These are phyloP conservation scores for Haplographium delicatum DNA, from an alignment of 495 filamentous ascomycete genomes.

Conservation along the genomic window DNA sequence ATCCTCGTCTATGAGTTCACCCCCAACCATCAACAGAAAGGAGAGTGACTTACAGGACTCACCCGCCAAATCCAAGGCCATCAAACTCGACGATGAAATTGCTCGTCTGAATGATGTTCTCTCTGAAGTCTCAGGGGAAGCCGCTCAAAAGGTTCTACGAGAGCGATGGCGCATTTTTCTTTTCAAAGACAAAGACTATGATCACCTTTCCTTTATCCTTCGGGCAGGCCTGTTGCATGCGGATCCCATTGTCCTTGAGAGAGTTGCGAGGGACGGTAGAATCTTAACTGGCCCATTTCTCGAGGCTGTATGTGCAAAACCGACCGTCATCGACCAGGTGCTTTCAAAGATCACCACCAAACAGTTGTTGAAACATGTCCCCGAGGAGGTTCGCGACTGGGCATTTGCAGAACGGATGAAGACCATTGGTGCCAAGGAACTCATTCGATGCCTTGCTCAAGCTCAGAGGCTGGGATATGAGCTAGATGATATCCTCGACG, in stretches of 20 bases:
- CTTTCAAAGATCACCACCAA: neutral
- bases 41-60: too few relatives aligned
- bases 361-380: neutral
- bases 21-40: too few relatives aligned
- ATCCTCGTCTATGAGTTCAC: too few relatives aligned
- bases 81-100: constrained; percentile 16
- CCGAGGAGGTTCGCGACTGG: constrained; percentile 8
- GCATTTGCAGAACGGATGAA: constrained; percentile 1
- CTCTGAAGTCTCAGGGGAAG: constrained; percentile 8
- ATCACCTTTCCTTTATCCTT: constrained; percentile 18
- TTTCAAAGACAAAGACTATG: constrained; percentile 9
- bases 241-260: constrained; percentile 5
- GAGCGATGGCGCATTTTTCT: constrained; percentile 19
- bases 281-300: constrained; percentile 7
- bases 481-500: constrained; percentile 14
- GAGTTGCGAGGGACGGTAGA: constrained; percentile 9
- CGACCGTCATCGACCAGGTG: constrained; percentile 1
- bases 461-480: constrained; percentile 18
- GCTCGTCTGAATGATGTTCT: constrained; percentile 10
- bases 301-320: neutral
- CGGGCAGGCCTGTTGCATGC: constrained; percentile 20
- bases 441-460: constrained; percentile 17
- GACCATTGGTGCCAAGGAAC: neutral
- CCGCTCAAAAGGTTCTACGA: constrained; percentile 13
- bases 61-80: too few relatives aligned